Evolutionary conservation across 305 asterid genomes (phyloP).

Genomic region (Rubia occidens): DNA sequence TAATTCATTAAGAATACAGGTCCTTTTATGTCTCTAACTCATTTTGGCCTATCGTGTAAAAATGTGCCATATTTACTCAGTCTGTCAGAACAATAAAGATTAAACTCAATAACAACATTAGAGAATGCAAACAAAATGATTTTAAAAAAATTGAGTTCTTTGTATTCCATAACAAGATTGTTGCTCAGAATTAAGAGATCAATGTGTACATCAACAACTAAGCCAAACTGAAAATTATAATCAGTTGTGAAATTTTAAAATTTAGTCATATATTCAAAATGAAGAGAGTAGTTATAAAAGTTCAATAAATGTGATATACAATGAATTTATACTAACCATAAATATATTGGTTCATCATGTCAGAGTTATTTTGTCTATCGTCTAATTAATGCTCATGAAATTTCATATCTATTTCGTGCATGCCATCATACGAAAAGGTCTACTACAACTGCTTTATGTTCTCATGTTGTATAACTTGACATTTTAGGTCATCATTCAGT

Average conservation of each 20-base stretch:
- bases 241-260: not conserved
- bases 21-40: too few species aligned
- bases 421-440: not conserved
- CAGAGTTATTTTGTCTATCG: not conserved
- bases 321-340: not conserved
- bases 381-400: not conserved
- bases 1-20: too few species aligned
- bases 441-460: too few species aligned
- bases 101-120: too few species aligned
- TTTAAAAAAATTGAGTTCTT: too few species aligned
- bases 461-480: too few species aligned
- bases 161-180: not conserved
- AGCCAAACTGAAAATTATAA: not conserved
- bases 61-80: too few species aligned
- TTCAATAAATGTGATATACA: not conserved
- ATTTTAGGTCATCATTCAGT: too few species aligned
- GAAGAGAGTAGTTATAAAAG: not conserved
- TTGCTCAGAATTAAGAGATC: not conserved
- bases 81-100: too few species aligned
- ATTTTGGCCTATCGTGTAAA: too few species aligned
- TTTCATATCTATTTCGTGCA: not conserved
- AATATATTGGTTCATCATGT: not conserved
- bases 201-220: not conserved
- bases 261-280: not conserved
- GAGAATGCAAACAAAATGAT: too few species aligned